Evolutionary conservation across 768 basidiomycete species (phyloP).

Genomic region (Pulveroboletus sp.): DNA sequence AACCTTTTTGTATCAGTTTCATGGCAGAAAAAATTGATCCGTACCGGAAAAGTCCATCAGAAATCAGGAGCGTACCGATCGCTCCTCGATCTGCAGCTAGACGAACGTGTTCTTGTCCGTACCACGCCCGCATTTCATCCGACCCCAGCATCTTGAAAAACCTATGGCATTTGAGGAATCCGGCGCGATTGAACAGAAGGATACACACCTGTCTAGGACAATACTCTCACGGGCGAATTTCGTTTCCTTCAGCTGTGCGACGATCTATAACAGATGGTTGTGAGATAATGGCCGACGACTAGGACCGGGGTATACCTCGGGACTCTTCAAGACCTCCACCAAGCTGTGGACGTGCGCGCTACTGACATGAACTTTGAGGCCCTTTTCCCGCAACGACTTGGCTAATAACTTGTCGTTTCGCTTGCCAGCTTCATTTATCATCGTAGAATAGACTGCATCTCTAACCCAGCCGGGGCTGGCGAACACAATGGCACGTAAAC

Average conservation of each 20-base stretch:
- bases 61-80: conserved; percentile 89
- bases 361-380: conserved; percentile 84
- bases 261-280: conserved; percentile 43
- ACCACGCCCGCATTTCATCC: conserved; percentile 98
- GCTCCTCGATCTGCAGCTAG: conserved; percentile 92
- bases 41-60: conserved; percentile 89
- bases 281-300: neutral
- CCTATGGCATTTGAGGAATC: conserved; percentile 36
- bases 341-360: conserved; percentile 95
- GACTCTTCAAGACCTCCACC: conserved; percentile 90
- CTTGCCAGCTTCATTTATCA: conserved; percentile 74
- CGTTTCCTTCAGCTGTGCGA: conserved; percentile 79
- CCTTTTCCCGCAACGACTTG: conserved; percentile 72
- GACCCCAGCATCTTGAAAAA: conserved; percentile 97
- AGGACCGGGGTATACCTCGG: conserved; percentile 59
- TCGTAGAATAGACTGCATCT: conserved; percentile 80
- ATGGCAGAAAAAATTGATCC: conserved; percentile 13
- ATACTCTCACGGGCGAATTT: conserved; percentile 95
- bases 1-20: neutral
- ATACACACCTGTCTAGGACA: conserved; percentile 73
- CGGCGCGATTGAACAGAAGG: neutral
- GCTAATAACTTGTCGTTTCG: conserved; percentile 82
- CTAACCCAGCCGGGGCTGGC: conserved; percentile 96
- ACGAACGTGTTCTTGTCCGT: conserved; percentile 90
- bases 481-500: conserved; percentile 86